phyloP scores from a whole-genome alignment of 768 basidiomycete species.

The Termitomyces sp. region DNA sequence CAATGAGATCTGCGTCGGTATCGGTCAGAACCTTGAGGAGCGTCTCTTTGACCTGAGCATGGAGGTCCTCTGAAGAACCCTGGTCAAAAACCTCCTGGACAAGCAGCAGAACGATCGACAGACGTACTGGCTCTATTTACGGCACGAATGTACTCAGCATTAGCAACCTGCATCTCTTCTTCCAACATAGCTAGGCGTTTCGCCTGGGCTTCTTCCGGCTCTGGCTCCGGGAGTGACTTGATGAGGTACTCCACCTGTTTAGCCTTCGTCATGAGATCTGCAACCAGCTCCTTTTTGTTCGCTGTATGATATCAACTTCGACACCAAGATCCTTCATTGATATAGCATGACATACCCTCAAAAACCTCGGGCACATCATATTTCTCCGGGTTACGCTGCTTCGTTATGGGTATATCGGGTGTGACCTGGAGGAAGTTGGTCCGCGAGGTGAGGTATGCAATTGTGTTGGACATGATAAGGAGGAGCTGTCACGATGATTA shows the following conservation, averaged over 20 bases:
- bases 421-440: constrained; percentile 77
- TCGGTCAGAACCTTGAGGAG: constrained; percentile 53
- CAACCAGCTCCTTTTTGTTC: constrained; percentile 80
- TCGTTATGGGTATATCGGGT: constrained; percentile 78
- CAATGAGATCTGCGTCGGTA: constrained; percentile 30
- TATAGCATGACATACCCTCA: constrained; percentile 46
- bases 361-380: constrained; percentile 70
- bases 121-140: constrained; percentile 73
- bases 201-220: constrained; percentile 76
- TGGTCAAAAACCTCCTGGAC: background rate
- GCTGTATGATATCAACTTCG: constrained; percentile 33
- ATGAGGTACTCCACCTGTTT: constrained; percentile 88
- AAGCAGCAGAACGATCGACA: background rate
- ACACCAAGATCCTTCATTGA: background rate
- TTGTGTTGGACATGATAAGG: constrained; percentile 80
- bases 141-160: constrained; percentile 70
- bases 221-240: constrained; percentile 70
- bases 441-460: constrained; percentile 74
- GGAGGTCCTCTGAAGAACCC: constrained; percentile 44
- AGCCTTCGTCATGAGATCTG: constrained; percentile 79
- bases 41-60: constrained; percentile 54
- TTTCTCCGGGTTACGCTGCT: constrained; percentile 67
- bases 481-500: constrained; percentile 50
- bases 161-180: constrained; percentile 64
- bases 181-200: constrained; percentile 64